These are phyloP conservation scores for Trichoderma afroharzianum DNA, from an alignment of 2,329 filamentous ascomycete genomes.

Conservation along the genomic window DNA sequence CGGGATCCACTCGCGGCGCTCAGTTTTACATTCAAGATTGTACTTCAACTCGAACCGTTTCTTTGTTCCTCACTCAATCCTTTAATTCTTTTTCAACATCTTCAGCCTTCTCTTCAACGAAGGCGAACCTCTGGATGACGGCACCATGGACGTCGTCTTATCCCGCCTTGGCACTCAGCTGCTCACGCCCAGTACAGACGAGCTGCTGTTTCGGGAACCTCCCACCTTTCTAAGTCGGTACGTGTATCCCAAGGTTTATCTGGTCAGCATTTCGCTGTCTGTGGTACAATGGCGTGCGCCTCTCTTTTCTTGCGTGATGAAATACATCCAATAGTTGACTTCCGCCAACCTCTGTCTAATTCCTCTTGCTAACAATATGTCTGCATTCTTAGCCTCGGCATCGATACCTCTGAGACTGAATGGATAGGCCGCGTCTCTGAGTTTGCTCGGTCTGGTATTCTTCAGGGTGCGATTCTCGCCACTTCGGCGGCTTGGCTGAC, in stretches of 20 bases:
- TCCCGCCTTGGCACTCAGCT: slow-evolving; percentile 30
- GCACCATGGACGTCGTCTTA: slow-evolving; percentile 31
- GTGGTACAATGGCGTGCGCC: not conserved
- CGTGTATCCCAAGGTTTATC: slow-evolving; percentile 3
- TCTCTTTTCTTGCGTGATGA: not conserved
- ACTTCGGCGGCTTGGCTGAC: slow-evolving; percentile 36
- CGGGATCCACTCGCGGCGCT: not conserved
- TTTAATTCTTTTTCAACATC: not conserved
- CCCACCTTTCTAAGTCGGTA: slow-evolving; percentile 21
- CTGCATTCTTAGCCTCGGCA: slow-evolving; percentile 17
- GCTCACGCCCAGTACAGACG: slow-evolving; percentile 27
- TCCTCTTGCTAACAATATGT: not conserved
- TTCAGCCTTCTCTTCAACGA: slow-evolving; percentile 2
- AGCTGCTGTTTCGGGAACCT: slow-evolving; percentile 19
- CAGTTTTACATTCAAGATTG: not conserved
- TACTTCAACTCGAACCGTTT: not conserved
- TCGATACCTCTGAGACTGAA: slow-evolving; percentile 13
- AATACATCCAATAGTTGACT: not conserved
- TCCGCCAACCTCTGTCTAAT: not conserved
- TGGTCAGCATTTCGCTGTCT: not conserved
- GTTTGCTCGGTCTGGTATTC: slow-evolving; percentile 40
- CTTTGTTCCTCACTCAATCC: not conserved
- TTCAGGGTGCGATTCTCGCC: slow-evolving; percentile 37
- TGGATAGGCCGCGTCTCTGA: slow-evolving; percentile 40
- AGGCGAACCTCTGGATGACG: not conserved